A percentile compares a stretch with the other conserved stretches of the same genome.
Evolutionary conservation across 169 alveolate species (phyloP).

Genomic region (Plasmodium knowlesi): DNA sequence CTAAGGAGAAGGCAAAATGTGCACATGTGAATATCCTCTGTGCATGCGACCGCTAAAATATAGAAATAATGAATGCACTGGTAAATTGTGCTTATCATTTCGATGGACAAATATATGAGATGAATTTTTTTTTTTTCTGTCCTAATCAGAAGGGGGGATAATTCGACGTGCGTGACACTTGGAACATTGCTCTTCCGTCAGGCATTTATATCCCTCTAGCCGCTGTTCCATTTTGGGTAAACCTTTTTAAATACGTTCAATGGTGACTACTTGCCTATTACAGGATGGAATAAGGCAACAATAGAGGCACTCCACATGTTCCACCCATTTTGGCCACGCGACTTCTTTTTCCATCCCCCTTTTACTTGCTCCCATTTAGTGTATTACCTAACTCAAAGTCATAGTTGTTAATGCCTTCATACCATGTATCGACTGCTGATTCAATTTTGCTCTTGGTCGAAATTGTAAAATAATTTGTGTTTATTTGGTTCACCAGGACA

Average conservation of each 20-base stretch:
- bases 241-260: not conserved
- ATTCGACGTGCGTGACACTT: not conserved
- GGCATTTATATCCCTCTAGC: not conserved
- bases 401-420: conserved; percentile 69
- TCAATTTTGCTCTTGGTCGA: conserved; percentile 7
- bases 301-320: not conserved
- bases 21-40: not conserved
- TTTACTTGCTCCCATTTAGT: conserved; percentile 6
- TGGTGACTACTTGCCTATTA: not conserved
- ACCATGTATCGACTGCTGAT: conserved; percentile 65
- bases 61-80: not conserved
- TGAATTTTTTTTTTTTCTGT: not conserved
- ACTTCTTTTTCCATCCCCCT: not conserved
- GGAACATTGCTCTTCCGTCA: not conserved
- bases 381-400: conserved; percentile 63
- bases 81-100: not conserved
- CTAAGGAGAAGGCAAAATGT: not conserved
- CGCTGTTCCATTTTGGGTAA: not conserved
- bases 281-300: not conserved
- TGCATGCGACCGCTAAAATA: not conserved
- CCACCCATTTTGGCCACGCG: not conserved
- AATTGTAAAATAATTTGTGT: conserved; percentile 59
- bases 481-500: conserved; percentile 19
- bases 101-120: not conserved
- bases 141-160: not conserved